Conservation (phyloP, 2,329 filamentous ascomycete species). For the Coniella lustricola region DNA sequence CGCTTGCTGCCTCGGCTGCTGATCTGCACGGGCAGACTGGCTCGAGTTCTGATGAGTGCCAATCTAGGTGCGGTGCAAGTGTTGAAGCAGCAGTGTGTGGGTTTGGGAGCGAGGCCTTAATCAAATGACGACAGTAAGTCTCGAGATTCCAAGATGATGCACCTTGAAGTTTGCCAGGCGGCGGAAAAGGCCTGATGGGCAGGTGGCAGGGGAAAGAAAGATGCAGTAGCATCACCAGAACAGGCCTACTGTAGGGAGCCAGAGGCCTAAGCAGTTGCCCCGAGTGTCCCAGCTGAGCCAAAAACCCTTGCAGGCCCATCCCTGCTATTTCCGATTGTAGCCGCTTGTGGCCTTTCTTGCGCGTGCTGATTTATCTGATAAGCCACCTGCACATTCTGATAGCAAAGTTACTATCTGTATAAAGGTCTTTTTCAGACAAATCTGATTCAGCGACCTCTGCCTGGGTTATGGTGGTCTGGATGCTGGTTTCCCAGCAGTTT, state of each 20-base stretch:
- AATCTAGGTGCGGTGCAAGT: no score
- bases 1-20: no score
- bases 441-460: no score
- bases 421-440: no score
- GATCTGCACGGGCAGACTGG: no score
- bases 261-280: no score
- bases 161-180: not conserved
- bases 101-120: not conserved
- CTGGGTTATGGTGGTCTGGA: no score
- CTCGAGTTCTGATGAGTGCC: no score
- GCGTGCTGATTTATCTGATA: not conserved
- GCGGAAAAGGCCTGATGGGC: not conserved
- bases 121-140: not conserved
- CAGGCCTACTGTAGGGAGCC: not conserved
- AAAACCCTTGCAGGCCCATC: not conserved
- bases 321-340: not conserved
- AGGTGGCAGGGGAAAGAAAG: not conserved
- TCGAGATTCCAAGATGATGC: not conserved
- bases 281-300: not conserved
- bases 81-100: no score
- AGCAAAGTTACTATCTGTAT: no score
- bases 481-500: no score
- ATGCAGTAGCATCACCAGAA: not conserved
- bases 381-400: no score
- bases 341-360: not conserved